phyloP scores from a whole-genome alignment of 495 filamentous ascomycete genomes.

The Neurospora sp. region DNA sequence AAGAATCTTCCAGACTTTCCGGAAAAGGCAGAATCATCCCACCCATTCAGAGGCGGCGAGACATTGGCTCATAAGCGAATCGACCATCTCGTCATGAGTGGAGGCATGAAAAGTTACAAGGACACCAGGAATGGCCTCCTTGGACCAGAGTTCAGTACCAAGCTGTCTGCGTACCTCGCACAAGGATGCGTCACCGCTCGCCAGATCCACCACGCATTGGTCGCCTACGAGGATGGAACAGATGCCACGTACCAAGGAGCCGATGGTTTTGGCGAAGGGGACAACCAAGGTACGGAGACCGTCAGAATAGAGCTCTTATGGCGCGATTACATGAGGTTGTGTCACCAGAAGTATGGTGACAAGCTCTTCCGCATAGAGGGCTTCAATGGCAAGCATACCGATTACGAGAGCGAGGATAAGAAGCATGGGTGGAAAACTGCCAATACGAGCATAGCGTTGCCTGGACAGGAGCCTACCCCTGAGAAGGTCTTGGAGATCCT shows the following conservation, averaged over 20 bases:
- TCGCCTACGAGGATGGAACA: slow-evolving; percentile 54
- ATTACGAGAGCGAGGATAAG: slow-evolving; percentile 11
- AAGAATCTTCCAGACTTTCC: slow-evolving; percentile 35
- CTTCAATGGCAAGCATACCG: slow-evolving; percentile 36
- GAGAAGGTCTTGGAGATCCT: slow-evolving; percentile 28
- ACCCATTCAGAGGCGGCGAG: slow-evolving; percentile 61
- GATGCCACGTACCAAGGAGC: slow-evolving; percentile 20
- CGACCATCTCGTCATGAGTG: slow-evolving; percentile 45
- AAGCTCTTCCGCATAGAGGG: slow-evolving; percentile 52
- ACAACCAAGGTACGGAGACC: slow-evolving; percentile 55
- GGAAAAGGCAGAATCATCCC: slow-evolving; percentile 39
- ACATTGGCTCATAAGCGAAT: slow-evolving; percentile 43
- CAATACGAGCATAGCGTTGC: slow-evolving; percentile 2
- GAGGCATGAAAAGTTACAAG: slow-evolving; percentile 51
- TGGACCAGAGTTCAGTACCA: slow-evolving; percentile 58
- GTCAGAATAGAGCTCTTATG: slow-evolving; percentile 64
- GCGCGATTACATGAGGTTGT: slow-evolving; percentile 68
- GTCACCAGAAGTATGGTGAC: slow-evolving; percentile 51
- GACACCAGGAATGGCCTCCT: slow-evolving; percentile 57
- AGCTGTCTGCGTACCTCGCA: slow-evolving; percentile 57
- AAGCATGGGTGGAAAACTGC: slow-evolving; percentile 30
- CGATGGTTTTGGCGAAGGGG: slow-evolving; percentile 50
- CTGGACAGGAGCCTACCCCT: slow-evolving; percentile 20
- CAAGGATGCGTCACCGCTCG: slow-evolving; percentile 59
- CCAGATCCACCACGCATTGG: slow-evolving; percentile 51